Percentiles rank a stretch among this genome's conserved stretches.
Evolutionary conservation across 176 grass and related monocot genomes (phyloP).

Genomic region (Pontederia crassipes): DNA sequence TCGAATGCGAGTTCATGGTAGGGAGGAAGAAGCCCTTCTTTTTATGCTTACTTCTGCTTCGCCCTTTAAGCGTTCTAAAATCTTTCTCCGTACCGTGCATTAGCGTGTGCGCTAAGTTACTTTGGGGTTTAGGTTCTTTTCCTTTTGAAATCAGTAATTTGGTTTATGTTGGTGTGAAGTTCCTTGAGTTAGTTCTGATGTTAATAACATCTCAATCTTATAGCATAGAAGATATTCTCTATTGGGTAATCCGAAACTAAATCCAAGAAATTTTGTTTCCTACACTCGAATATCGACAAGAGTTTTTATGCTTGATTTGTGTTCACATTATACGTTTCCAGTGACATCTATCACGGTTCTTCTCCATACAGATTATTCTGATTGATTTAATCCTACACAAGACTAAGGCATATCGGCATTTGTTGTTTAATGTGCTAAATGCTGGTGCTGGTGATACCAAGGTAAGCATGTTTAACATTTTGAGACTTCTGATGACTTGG

Average conservation of each 20-base stretch:
- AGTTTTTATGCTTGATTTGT: conserved; percentile 3
- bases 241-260: too few relatives aligned
- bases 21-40: not conserved
- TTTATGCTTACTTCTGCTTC: not conserved
- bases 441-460: conserved; percentile 47
- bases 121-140: too few relatives aligned
- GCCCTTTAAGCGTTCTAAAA: not conserved
- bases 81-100: not conserved
- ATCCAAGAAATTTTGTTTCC: not conserved
- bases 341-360: not conserved
- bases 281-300: not conserved
- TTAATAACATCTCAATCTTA: not conserved
- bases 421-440: conserved; percentile 71
- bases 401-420: conserved; percentile 72
- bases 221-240: not conserved
- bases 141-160: too few relatives aligned
- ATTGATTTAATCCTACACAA: conserved; percentile 94
- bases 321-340: not conserved
- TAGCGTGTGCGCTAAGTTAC: too few relatives aligned
- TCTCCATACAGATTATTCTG: conserved; percentile 66
- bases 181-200: too few relatives aligned
- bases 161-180: too few relatives aligned
- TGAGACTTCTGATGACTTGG: not conserved
- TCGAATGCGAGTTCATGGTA: conserved; percentile 98
- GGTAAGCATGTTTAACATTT: conserved; percentile 14